These are phyloP conservation scores for Linnemannia elongata DNA, from an alignment of 192 early-diverging fungal species.

Conservation along the genomic window DNA sequence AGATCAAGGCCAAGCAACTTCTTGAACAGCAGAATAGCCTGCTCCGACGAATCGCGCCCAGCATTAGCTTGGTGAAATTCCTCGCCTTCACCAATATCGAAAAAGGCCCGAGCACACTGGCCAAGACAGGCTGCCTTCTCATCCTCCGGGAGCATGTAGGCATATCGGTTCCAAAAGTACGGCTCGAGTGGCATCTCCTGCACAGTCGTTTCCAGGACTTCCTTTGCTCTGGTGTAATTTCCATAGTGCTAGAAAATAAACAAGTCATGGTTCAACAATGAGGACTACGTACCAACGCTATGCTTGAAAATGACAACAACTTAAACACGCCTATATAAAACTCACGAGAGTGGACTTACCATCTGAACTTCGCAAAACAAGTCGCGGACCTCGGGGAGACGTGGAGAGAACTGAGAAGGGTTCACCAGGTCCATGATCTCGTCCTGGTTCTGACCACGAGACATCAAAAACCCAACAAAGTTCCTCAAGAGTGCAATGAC, in stretches of 20 bases:
- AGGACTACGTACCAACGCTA: background rate
- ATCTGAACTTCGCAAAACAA: slow-evolving; percentile 33
- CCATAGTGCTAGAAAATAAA: slow-evolving; percentile 27
- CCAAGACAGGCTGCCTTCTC: slow-evolving; percentile 19
- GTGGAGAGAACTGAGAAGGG: slow-evolving; percentile 20
- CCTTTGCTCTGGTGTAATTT: background rate
- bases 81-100: background rate
- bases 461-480: slow-evolving; percentile 42
- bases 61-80: background rate
- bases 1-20: slow-evolving; percentile 25
- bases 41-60: background rate
- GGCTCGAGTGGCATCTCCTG: slow-evolving; percentile 22
- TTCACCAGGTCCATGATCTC: slow-evolving; percentile 38
- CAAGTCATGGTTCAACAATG: background rate
- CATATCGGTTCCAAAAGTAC: slow-evolving; percentile 51
- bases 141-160: slow-evolving; percentile 9
- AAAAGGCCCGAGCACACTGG: slow-evolving; percentile 25
- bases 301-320: too few species aligned
- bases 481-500: slow-evolving; percentile 39
- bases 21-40: slow-evolving; percentile 27
- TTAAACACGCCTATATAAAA: background rate
- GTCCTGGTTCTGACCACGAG: slow-evolving; percentile 27
- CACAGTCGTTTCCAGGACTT: slow-evolving; percentile 6
- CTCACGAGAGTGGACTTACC: slow-evolving; percentile 6
- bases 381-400: slow-evolving; percentile 34